Evolutionary conservation across 2,329 filamentous ascomycete genomes (phyloP), one percentile per base, ranked within the genome.

Genomic region (Tetracladium maxilliforme): DNA sequence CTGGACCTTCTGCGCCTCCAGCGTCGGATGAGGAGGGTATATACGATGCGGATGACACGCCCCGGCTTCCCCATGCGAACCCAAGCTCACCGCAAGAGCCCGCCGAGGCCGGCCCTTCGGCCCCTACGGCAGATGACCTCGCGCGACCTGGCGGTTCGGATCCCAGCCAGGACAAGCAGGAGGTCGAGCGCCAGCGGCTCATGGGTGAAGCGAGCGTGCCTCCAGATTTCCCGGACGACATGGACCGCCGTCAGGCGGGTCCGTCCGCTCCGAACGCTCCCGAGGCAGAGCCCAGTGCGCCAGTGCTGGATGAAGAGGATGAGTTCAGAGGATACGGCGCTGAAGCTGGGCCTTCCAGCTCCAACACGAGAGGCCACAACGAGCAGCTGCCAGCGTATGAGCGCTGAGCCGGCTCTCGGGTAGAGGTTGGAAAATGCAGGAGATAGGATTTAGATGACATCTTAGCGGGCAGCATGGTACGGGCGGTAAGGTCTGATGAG

Each of bases 101-200:
- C 30, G 37, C 24, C 22, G 51, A 33, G 30, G 49, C 41, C 29
- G 46, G 37, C 4, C 52, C 54, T 6, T 58, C 55, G 5, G 60
- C 51, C 3, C 65, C 55, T 3, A 54, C 56, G 1, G 41, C 58
- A n/a, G 56, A 57, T 11, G 58, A 61, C 6, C 25, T 68, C 5
- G 39, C 42, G 22, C 41, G 29, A 36, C 47, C n/a, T n/a, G n/a
- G n/a, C n/a, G n/a, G n/a, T n/a, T n/a, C n/a, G 33, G 33, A 44
- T 13, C 33, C 52, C 4, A 56, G 50, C 10, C 80, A 90, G 28
- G 86, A 81, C 39, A 81, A 81, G 40, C 64, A 70, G 39, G 75
- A 82, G 40, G 47, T 79, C 9, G 71, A 78, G 39, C 54, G 64
- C 15, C 61, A 49, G 30, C 52, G 65, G 24, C 42, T 71, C 10